phyloP scores from a whole-genome alignment of 495 filamentous ascomycete species.

The Penicillium pulvis region DNA sequence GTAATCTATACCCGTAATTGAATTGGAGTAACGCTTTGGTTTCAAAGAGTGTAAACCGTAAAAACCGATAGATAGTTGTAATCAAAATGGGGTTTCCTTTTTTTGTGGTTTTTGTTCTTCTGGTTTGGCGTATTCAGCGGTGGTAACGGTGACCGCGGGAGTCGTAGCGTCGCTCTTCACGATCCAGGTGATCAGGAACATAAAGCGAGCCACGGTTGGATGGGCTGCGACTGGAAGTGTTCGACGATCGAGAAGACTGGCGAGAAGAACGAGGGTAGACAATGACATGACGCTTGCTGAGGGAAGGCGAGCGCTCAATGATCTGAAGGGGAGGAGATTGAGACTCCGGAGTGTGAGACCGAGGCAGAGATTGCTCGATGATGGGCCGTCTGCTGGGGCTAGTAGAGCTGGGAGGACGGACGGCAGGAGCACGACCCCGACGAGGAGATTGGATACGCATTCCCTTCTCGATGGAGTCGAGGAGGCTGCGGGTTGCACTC shows the following conservation, averaged over 20 bases:
- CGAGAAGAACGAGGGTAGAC: slow-evolving; percentile 31
- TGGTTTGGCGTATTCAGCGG: slow-evolving; percentile 28
- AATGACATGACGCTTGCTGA: slow-evolving; percentile 34
- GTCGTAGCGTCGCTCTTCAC: slow-evolving; percentile 38
- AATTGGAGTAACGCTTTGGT: slow-evolving; percentile 14
- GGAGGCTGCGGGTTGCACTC: slow-evolving; percentile 40
- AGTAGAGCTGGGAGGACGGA: slow-evolving; percentile 4
- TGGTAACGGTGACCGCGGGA: slow-evolving; percentile 32
- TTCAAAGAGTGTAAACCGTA: slow-evolving; percentile 9
- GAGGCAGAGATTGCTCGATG: slow-evolving; percentile 22
- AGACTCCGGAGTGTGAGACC: slow-evolving; percentile 17
- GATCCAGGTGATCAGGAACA: slow-evolving; percentile 38
- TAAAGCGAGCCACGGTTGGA: slow-evolving; percentile 49
- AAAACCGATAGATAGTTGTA: background rate
- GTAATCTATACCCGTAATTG: slow-evolving; percentile 20
- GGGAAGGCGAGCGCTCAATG: slow-evolving; percentile 37
- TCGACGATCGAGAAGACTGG: slow-evolving; percentile 23
- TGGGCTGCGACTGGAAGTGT: slow-evolving; percentile 34
- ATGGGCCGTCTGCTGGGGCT: slow-evolving; percentile 13
- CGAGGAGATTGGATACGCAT: slow-evolving; percentile 33
- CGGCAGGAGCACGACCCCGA: slow-evolving; percentile 22
- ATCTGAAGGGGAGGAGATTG: slow-evolving; percentile 28
- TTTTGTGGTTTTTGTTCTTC: slow-evolving; percentile 19
- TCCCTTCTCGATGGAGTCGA: slow-evolving; percentile 52
- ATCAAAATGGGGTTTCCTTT: background rate